Evolutionary conservation across 345 rosid genomes (phyloP).

Genomic region (Abelmoschus esculentus): DNA sequence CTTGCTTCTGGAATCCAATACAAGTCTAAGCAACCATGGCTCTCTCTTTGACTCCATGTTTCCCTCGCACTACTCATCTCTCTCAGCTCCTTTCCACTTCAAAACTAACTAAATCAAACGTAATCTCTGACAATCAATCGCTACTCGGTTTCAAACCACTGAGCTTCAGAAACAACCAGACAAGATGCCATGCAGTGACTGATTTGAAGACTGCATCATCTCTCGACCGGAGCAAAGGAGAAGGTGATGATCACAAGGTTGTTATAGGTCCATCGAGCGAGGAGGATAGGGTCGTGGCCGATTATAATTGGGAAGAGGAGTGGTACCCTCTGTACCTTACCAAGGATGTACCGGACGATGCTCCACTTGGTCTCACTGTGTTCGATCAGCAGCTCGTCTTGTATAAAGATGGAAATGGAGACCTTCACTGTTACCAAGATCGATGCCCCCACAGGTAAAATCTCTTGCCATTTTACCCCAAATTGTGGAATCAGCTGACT

Average conservation of each 20-base stretch:
- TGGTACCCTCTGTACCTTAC: constrained; percentile 91
- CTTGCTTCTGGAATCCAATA: background rate
- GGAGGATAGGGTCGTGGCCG: constrained; percentile 40
- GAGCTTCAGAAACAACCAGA: background rate
- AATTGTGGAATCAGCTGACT: too few relatives aligned
- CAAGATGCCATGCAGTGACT: constrained; percentile 25
- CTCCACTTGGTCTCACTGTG: constrained; percentile 85
- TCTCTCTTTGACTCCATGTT: constrained; percentile 16
- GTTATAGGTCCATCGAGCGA: constrained; percentile 26
- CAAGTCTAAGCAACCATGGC: constrained; percentile 14
- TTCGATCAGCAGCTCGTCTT: constrained; percentile 73
- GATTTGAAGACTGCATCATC: constrained; percentile 18
- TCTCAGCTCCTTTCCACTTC: constrained; percentile 10
- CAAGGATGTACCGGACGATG: constrained; percentile 71
- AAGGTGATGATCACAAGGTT: constrained; percentile 20
- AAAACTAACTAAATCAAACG: background rate
- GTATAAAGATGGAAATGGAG: constrained; percentile 67
- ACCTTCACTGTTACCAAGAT: constrained; percentile 64
- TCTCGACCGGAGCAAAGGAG: constrained; percentile 10
- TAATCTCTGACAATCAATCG: background rate
- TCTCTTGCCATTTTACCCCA: too few relatives aligned
- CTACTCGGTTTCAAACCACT: background rate
- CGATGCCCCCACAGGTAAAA: constrained; percentile 88
- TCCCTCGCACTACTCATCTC: constrained; percentile 13
- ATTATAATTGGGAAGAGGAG: constrained; percentile 81